Evolutionary conservation across 345 rosid species (phyloP).

Genomic region (Eucalyptus rudis): DNA sequence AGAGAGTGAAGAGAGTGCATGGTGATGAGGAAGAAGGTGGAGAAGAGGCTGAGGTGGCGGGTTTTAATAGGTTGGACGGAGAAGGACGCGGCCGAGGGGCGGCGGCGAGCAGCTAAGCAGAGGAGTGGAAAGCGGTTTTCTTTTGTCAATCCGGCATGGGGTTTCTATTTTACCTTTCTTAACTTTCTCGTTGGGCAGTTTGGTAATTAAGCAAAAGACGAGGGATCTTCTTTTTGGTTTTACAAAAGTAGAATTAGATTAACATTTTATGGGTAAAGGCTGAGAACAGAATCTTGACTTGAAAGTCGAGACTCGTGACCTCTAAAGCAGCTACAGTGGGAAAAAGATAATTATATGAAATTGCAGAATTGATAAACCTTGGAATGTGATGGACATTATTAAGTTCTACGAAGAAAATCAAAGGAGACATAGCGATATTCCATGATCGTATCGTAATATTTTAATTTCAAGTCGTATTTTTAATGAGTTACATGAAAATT

Average conservation of each 20-base stretch:
- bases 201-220: neutral
- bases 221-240: neutral
- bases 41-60: neutral
- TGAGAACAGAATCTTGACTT: neutral
- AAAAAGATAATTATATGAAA: neutral
- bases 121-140: neutral
- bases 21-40: neutral
- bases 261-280: neutral
- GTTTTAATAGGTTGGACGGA: too few relatives aligned
- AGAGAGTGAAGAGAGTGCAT: neutral
- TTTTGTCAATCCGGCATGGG: neutral
- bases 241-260: neutral
- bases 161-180: neutral
- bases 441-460: too few relatives aligned
- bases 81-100: too few relatives aligned
- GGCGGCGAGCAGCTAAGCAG: too few relatives aligned
- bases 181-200: neutral
- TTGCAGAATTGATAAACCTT: neutral
- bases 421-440: too few relatives aligned
- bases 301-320: neutral
- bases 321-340: neutral
- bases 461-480: too few relatives aligned
- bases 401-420: too few relatives aligned
- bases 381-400: neutral
- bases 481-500: too few relatives aligned